Base-by-base conservation (phyloP, 257 asterid genomes). In the Asclepias syriaca region DNA sequence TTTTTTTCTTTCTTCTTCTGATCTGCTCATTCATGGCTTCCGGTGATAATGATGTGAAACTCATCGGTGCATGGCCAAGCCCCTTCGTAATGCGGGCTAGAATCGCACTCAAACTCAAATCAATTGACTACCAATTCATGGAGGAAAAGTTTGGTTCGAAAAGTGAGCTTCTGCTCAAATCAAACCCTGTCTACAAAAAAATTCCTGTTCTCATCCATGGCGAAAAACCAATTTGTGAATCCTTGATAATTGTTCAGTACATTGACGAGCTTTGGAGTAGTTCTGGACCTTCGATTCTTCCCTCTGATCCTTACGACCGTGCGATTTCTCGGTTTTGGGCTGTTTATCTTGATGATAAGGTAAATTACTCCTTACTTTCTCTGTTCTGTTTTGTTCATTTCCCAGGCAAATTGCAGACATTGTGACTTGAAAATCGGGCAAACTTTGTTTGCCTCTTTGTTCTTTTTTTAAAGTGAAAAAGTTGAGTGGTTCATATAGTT, bases 291-390 rank as follows among this genome's bases (percentile, higher is more conserved):
- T 53, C 74, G 3, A 73, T 76, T 39, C 70, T 80, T 39, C 79
- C 84, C 19, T 59, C 75, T 8, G 51, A 80, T 48, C 81, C 78
- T 18, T 80, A 73, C 37, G 78, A 76, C 13, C 72, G 78, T 29
- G 81, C 75, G 59, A 63, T 51, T 45, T 78, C 81, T n/a, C 68
- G 74, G 8, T 80, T 80, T 34, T 80, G 84, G 84, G 81, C 81
- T 22, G 71, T 61, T 68, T 80, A 76, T 32, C 15, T 80, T 45
- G 84, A 80, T 21, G 80, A 79, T 11, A 79, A 75, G 77, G 80
- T 79, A 49, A 15, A 2, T 3, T 50, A 32, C 27, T 68, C 57
- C 50, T 67, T 12, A 14, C 19, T 5, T 29, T 34, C 39, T 34
- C 39, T 22, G 6, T 77, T 43, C 60, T 14, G 57, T 74, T 75